Evolutionary conservation across 2,329 filamentous ascomycete species (phyloP).

Genomic region (Fusarium sp.): DNA sequence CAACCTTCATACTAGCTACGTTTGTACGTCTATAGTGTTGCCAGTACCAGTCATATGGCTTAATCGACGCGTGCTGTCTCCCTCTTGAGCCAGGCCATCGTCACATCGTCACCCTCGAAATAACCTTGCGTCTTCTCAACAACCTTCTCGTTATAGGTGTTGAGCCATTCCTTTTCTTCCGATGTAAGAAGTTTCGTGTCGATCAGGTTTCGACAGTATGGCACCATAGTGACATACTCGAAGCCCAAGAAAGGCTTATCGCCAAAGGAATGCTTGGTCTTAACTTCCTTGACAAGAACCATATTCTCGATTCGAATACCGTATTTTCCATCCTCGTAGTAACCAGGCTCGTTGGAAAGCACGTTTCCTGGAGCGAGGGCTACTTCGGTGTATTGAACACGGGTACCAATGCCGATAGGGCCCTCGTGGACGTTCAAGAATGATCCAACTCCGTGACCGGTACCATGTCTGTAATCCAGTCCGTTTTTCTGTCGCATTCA

Average conservation of each 20-base stretch:
- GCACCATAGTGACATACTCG: constrained; percentile 97
- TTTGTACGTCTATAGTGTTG: constrained; percentile 59
- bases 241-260: constrained; percentile 96
- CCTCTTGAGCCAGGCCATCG: constrained; percentile 83
- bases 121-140: constrained; percentile 82
- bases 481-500: constrained; percentile 65
- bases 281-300: constrained; percentile 87
- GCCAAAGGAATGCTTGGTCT: constrained; percentile 88
- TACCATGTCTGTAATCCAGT: constrained; percentile 95
- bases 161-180: constrained; percentile 86
- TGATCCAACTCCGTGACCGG: constrained; percentile 94
- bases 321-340: constrained; percentile 95
- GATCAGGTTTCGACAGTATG: constrained; percentile 90
- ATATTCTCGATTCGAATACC: constrained; percentile 98
- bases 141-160: constrained; percentile 85
- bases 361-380: constrained; percentile 92
- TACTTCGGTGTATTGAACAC: constrained; percentile 91
- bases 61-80: constrained; percentile 77
- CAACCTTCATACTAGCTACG: constrained; percentile 76
- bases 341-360: constrained; percentile 94
- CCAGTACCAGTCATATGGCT: constrained; percentile 41
- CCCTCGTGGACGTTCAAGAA: constrained; percentile 98
- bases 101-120: constrained; percentile 79
- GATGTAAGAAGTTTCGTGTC: constrained; percentile 78
- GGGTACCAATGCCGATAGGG: constrained; percentile 93